These are phyloP conservation scores for Patellaria atrata DNA, from an alignment of 495 filamentous ascomycete genomes.

Conservation along the genomic window DNA sequence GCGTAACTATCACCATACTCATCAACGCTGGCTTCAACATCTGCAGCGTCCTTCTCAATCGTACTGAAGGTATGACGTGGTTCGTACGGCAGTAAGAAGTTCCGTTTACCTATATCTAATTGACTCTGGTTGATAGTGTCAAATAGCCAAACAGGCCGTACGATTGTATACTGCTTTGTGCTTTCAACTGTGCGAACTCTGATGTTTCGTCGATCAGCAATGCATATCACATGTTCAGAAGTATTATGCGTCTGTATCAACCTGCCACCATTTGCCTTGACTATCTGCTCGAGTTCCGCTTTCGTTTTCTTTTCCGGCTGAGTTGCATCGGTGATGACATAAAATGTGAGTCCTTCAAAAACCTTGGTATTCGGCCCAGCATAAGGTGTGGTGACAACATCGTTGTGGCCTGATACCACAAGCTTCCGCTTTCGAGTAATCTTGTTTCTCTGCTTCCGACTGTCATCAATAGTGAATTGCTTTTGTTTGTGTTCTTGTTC, in stretches of 20 bases:
- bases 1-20: slow-evolving; percentile 72
- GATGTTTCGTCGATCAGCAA: slow-evolving; percentile 50
- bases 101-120: slow-evolving; percentile 41
- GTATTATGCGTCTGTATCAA: slow-evolving; percentile 60
- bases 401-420: slow-evolving; percentile 54
- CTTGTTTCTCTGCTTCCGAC: slow-evolving; percentile 44
- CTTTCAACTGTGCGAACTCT: neutral
- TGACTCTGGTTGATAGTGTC: slow-evolving; percentile 61
- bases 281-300: slow-evolving; percentile 63
- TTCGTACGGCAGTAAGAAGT: slow-evolving; percentile 54
- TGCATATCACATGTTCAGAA: slow-evolving; percentile 43
- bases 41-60: slow-evolving; percentile 30
- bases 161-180: slow-evolving; percentile 45
- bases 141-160: slow-evolving; percentile 70
- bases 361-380: slow-evolving; percentile 41
- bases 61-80: slow-evolving; percentile 49
- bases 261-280: slow-evolving; percentile 79
- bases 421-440: slow-evolving; percentile 48
- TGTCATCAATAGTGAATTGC: slow-evolving; percentile 70
- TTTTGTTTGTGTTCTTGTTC: slow-evolving; percentile 63
- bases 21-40: slow-evolving; percentile 46
- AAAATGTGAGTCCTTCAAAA: slow-evolving; percentile 71
- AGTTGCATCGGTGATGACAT: slow-evolving; percentile 48
- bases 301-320: slow-evolving; percentile 56
- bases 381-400: slow-evolving; percentile 34